Conservation (phyloP, 1,139 yeast genomes). For the Scheffersomyces illinoinensis region DNA sequence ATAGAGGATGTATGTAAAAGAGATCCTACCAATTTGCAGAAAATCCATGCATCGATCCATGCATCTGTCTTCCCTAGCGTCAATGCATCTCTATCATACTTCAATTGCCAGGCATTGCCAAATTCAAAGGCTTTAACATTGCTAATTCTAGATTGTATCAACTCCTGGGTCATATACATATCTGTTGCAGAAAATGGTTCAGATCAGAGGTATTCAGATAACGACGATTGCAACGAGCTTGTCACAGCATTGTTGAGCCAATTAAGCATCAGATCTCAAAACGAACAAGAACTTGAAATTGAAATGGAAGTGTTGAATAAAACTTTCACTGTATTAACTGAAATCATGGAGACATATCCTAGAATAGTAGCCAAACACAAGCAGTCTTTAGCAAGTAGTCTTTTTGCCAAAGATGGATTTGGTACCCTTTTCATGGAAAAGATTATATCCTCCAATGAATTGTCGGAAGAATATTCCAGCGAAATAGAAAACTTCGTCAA, state of each 20-base stretch:
- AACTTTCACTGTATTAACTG: slow-evolving; percentile 40
- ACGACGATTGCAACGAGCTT: slow-evolving; percentile 9
- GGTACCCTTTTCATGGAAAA: slow-evolving; percentile 34
- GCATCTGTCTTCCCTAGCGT: slow-evolving; percentile 9
- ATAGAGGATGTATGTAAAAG: slow-evolving; percentile 56
- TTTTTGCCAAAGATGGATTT: slow-evolving; percentile 43
- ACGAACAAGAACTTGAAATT: neutral
- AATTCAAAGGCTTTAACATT: slow-evolving; percentile 11
- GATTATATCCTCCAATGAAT: slow-evolving; percentile 20
- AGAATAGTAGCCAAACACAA: slow-evolving; percentile 34
- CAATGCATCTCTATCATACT: neutral
- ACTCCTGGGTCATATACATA: slow-evolving; percentile 36
- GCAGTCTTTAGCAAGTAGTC: slow-evolving; percentile 17
- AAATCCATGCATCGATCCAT: slow-evolving; percentile 11
- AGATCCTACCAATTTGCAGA: slow-evolving; percentile 17
- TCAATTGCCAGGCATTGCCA: neutral
- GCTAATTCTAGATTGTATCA: slow-evolving; percentile 31
- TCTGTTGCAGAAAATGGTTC: slow-evolving; percentile 38
- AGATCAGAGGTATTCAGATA: slow-evolving; percentile 30
- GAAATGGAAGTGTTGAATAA: slow-evolving; percentile 24
- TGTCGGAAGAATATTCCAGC: slow-evolving; percentile 37
- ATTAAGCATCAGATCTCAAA: neutral
- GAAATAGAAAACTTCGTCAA: slow-evolving; percentile 51
- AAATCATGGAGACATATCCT: slow-evolving; percentile 49
- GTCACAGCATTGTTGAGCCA: neutral